phyloP scores from a whole-genome alignment of 228 moss, liverwort and hornwort species.

The Sphagnum magellanicum region DNA sequence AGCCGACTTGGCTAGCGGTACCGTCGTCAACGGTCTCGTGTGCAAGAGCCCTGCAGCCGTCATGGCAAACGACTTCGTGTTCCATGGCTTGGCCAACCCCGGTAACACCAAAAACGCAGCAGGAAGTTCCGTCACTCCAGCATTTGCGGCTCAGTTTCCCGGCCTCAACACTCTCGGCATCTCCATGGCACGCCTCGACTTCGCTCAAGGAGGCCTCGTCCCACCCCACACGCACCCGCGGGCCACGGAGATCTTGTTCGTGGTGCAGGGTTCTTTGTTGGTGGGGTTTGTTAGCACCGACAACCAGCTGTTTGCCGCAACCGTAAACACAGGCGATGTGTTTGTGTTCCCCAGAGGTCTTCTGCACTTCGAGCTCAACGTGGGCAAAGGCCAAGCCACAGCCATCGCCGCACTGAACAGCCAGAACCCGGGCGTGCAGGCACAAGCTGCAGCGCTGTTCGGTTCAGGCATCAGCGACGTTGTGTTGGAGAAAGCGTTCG shows the following conservation, averaged over 20 bases:
- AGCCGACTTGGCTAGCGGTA: too few species aligned
- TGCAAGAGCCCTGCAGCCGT: too few species aligned
- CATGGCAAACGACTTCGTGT: too few species aligned
- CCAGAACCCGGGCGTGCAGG: conserved; percentile 17
- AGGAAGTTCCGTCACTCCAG: conserved; percentile 12
- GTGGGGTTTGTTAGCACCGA: conserved; percentile 42
- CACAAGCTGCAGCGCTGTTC: conserved; percentile 5
- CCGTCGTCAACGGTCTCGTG: too few species aligned
- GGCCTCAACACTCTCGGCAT: conserved; percentile 38
- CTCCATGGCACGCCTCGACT: conserved; percentile 40
- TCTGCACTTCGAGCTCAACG: conserved; percentile 28
- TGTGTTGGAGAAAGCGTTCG: background rate
- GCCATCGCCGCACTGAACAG: conserved; percentile 12
- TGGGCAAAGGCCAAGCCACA: conserved; percentile 4
- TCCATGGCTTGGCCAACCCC: too few species aligned
- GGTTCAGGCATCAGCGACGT: background rate
- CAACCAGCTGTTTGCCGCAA: conserved; percentile 18
- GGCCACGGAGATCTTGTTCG: conserved; percentile 31
- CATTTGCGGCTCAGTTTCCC: conserved; percentile 15
- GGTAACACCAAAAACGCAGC: too few species aligned
- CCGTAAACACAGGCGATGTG: conserved; percentile 19
- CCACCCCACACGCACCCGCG: conserved; percentile 38
- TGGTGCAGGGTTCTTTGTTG: conserved; percentile 21
- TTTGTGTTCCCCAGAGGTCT: conserved; percentile 24
- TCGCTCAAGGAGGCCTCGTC: conserved; percentile 33